Percentiles rank a stretch among this genome's conserved stretches.
Evolutionary conservation across 805 yeast species (phyloP).

Genomic region (Metschnikowia vanudenii): DNA sequence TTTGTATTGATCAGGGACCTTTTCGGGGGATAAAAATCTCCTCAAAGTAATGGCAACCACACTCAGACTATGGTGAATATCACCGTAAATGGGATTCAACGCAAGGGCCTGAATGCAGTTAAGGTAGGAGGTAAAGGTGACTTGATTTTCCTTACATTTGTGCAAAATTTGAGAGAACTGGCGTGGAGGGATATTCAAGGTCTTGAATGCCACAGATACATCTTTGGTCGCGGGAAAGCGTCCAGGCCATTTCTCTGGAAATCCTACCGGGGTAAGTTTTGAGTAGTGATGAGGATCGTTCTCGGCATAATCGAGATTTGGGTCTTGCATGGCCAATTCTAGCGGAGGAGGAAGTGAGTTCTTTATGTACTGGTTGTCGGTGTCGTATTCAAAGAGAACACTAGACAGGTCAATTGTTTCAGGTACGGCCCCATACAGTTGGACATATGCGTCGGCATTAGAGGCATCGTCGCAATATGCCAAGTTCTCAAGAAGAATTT

Average conservation of each 20-base stretch:
- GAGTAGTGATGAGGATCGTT: slow-evolving; percentile 27
- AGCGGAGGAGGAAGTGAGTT: slow-evolving; percentile 37
- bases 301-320: slow-evolving; percentile 26
- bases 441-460: slow-evolving; percentile 9
- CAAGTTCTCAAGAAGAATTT: slow-evolving; percentile 30
- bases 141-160: slow-evolving; percentile 29
- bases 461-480: slow-evolving; percentile 17
- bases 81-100: slow-evolving; percentile 30
- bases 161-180: slow-evolving; percentile 25
- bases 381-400: slow-evolving; percentile 23
- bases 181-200: slow-evolving; percentile 26
- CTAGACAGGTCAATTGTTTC: slow-evolving; percentile 5
- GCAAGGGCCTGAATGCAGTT: slow-evolving; percentile 26
- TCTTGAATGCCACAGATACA: slow-evolving; percentile 25
- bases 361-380: slow-evolving; percentile 23
- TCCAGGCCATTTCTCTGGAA: slow-evolving; percentile 32
- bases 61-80: slow-evolving; percentile 23
- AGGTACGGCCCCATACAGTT: slow-evolving; percentile 14
- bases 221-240: slow-evolving; percentile 22
- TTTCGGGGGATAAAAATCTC: slow-evolving; percentile 19
- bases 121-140: slow-evolving; percentile 35
- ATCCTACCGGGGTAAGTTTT: slow-evolving; percentile 21
- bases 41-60: slow-evolving; percentile 37
- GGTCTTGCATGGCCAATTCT: slow-evolving; percentile 30
- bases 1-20: slow-evolving; percentile 18